Conservation (phyloP, 768 basidiomycete species). For the Xerocomellus intermedius region DNA sequence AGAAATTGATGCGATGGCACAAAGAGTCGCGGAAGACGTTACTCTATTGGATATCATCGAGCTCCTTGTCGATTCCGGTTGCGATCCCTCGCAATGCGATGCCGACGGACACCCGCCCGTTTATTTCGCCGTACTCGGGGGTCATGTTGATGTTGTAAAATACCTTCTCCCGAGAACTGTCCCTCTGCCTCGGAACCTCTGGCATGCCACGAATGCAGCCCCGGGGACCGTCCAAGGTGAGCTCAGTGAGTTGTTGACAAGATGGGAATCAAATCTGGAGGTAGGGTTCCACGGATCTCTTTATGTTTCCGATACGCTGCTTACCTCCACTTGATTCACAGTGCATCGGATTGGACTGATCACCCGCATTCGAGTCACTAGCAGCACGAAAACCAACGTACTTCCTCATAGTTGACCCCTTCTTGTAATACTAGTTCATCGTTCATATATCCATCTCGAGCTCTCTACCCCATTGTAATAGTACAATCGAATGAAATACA, state of each 20-base stretch:
- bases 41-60: neutral
- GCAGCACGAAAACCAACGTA: too few relatives aligned
- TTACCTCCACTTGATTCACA: neutral
- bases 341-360: too few relatives aligned
- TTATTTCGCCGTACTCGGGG: neutral
- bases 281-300: neutral
- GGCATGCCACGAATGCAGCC: neutral
- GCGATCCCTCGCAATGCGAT: conserved; percentile 1
- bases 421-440: neutral
- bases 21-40: too few relatives aligned
- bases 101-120: neutral
- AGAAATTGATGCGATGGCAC: too few relatives aligned
- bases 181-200: neutral
- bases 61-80: neutral
- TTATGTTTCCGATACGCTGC: neutral
- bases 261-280: neutral
- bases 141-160: neutral
- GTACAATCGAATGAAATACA: neutral
- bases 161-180: neutral
- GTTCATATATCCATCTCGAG: neutral
- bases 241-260: neutral
- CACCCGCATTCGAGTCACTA: too few relatives aligned
- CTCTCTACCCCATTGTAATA: neutral
- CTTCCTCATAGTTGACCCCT: neutral
- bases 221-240: neutral